Evolutionary conservation across 148 eudicot species (phyloP).

Genomic region (Polygonum aviculare): DNA sequence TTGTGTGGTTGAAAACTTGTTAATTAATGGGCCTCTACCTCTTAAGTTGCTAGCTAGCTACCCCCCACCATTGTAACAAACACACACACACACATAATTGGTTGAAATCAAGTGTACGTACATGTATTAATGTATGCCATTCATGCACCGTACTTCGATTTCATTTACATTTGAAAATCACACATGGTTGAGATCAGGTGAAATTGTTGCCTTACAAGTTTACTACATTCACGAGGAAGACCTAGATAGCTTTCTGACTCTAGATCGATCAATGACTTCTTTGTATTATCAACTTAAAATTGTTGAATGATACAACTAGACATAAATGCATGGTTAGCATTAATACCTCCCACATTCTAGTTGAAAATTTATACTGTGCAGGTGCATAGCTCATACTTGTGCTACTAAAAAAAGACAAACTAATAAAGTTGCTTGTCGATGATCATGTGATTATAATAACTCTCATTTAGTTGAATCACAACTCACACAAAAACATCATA

Average conservation of each 20-base stretch:
- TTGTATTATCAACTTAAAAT: not conserved
- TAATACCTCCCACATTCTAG: not conserved
- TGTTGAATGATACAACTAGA: not conserved
- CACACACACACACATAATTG: not conserved
- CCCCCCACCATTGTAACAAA: not conserved
- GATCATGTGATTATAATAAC: not conserved
- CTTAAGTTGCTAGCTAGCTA: not conserved
- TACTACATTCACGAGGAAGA: too few species aligned
- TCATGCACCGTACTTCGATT: not conserved
- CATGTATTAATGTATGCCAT: not conserved
- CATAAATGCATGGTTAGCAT: not conserved
- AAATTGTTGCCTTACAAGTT: too few species aligned
- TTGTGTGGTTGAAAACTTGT: not conserved
- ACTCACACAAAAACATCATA: not conserved
- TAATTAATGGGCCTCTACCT: not conserved
- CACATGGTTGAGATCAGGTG: not conserved
- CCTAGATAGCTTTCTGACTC: too few species aligned
- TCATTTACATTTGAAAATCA: not conserved
- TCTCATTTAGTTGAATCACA: not conserved
- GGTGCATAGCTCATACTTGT: not conserved
- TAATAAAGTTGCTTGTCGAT: not conserved
- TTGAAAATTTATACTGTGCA: constrained; percentile 4
- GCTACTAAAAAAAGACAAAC: not conserved
- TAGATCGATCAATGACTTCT: too few species aligned
- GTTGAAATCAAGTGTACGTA: not conserved